Percentiles rank a stretch among this genome's conserved stretches.
phyloP scores from a whole-genome alignment of 2,329 filamentous ascomycete species.

The Karstenula rhodostoma region DNA sequence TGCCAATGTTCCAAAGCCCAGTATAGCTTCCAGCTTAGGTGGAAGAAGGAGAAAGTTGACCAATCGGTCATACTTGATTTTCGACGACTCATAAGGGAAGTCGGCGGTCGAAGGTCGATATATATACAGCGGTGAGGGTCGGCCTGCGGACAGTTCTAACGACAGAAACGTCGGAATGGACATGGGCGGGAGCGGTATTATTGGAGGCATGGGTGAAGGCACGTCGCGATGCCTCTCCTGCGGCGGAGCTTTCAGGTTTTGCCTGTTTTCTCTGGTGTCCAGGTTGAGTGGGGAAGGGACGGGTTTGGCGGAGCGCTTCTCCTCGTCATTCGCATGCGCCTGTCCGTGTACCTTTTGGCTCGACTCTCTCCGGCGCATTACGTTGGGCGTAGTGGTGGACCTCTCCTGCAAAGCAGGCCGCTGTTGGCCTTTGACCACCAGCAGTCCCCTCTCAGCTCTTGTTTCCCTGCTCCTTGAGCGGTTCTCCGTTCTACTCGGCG shows the following conservation, averaged over 20 bases:
- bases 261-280: conserved; percentile 39
- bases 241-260: conserved; percentile 41
- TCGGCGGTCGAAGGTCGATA: conserved; percentile 65
- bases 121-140: conserved; percentile 70
- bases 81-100: conserved; percentile 88
- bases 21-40: conserved; percentile 79
- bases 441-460: conserved; percentile 37
- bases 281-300: conserved; percentile 45
- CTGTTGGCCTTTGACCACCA: conserved; percentile 39
- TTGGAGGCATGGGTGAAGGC: conserved; percentile 57
- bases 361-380: conserved; percentile 49
- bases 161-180: conserved; percentile 73
- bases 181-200: conserved; percentile 67
- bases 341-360: conserved; percentile 30
- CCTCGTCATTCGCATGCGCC: conserved; percentile 29
- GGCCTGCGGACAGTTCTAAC: conserved; percentile 67
- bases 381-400: conserved; percentile 49
- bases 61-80: conserved; percentile 89
- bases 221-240: conserved; percentile 40
- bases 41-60: conserved; percentile 88
- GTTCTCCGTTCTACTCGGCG: conserved; percentile 20
- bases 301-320: conserved; percentile 28
- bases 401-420: conserved; percentile 44
- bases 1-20: conserved; percentile 87
- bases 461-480: conserved; percentile 18